phyloP scores from a whole-genome alignment of 306 rosid species.

The Prunus mume region DNA sequence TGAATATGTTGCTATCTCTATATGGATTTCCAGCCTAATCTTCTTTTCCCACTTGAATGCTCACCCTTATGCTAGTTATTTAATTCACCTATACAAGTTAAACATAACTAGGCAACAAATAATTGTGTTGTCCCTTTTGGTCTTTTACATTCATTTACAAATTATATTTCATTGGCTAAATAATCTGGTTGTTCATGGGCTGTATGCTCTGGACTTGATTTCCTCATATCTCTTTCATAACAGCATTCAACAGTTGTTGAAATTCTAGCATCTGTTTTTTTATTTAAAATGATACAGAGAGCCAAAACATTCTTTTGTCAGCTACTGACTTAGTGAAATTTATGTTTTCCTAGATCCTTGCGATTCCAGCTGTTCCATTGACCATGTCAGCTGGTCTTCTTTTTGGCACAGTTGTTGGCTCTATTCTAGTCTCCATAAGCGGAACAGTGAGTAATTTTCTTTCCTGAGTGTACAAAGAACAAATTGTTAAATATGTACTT shows the following conservation, averaged over 20 bases:
- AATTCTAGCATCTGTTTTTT: background rate
- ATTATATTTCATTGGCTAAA: background rate
- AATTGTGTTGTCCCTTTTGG: background rate
- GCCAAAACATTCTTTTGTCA: background rate
- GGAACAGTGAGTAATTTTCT: constrained; percentile 67
- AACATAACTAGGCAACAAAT: background rate
- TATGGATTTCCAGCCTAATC: background rate
- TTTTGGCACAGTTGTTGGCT: constrained; percentile 79
- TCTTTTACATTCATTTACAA: background rate
- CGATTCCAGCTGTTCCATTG: constrained; percentile 92
- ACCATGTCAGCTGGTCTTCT: constrained; percentile 98
- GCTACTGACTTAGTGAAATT: background rate
- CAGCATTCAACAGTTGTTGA: constrained; percentile 2
- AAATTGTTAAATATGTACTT: background rate
- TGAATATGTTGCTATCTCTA: background rate
- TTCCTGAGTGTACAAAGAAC: background rate
- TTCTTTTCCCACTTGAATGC: background rate
- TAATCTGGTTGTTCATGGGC: background rate
- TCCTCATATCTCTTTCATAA: background rate
- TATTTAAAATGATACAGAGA: background rate
- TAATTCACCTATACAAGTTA: background rate
- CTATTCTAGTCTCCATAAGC: constrained; percentile 86
- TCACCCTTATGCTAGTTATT: background rate
- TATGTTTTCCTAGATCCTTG: constrained; percentile 64
- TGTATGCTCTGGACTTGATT: background rate